Conservation (phyloP, 768 basidiomycete genomes). For the Udeniomyces megalosporus region DNA sequence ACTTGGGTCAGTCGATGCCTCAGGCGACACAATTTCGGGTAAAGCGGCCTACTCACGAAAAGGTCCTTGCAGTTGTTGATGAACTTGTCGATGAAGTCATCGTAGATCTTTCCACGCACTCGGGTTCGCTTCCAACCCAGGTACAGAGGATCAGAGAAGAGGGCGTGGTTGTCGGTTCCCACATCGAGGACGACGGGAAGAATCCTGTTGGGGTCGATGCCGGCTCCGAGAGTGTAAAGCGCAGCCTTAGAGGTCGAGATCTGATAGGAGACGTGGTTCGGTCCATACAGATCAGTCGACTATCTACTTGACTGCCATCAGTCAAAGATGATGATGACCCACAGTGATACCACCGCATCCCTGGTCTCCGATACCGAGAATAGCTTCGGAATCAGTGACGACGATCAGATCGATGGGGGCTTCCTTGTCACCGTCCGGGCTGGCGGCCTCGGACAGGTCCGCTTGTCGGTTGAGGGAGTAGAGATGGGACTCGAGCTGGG, state of each 20-base stretch:
- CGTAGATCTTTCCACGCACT: constrained; percentile 17
- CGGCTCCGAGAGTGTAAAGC: constrained; percentile 37
- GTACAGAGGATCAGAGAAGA: constrained; percentile 30
- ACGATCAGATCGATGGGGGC: constrained; percentile 54
- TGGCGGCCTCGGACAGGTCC: constrained; percentile 8
- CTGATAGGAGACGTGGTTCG: constrained; percentile 29
- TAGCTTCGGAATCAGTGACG: constrained; percentile 56
- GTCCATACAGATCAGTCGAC: too few species aligned
- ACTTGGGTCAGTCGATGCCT: too few species aligned
- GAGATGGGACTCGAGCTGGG: constrained; percentile 15
- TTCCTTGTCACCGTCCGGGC: not conserved
- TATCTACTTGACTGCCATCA: too few species aligned
- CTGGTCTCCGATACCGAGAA: constrained; percentile 33
- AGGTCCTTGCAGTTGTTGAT: constrained; percentile 29
- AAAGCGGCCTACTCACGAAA: constrained; percentile 18
- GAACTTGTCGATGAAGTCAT: constrained; percentile 20
- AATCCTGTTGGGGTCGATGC: constrained; percentile 29
- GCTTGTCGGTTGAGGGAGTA: constrained; percentile 16
- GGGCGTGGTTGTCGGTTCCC: constrained; percentile 31
- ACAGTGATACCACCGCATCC: constrained; percentile 45
- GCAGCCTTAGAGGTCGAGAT: constrained; percentile 64
- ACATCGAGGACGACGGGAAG: constrained; percentile 21
- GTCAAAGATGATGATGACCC: not conserved
- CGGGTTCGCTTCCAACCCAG: constrained; percentile 18
- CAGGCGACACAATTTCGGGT: too few species aligned